A percentile compares a stretch with the other conserved stretches of the same genome.
Evolutionary conservation across 352 stramenopile species (phyloP).

Genomic region (Phytopythium litorale): DNA sequence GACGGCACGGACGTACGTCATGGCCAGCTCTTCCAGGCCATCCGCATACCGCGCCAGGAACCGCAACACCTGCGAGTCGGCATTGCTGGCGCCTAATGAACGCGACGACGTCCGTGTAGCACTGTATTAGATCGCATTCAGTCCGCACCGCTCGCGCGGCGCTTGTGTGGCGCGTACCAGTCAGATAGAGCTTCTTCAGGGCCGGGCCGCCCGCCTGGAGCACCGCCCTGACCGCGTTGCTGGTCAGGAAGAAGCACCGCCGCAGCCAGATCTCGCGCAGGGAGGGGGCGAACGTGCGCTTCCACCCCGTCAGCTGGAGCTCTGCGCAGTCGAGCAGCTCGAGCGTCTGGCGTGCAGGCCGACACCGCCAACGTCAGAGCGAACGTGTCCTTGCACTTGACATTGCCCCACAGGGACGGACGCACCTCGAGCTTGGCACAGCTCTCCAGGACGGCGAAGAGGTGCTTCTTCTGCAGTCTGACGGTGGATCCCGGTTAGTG

Average conservation of each 20-base stretch:
- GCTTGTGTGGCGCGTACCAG: conserved; percentile 19
- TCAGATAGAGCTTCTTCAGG: conserved; percentile 41
- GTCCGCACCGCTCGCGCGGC: not conserved
- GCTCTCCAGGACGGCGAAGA: conserved; percentile 35
- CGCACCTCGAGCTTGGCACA: conserved; percentile 32
- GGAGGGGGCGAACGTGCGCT: conserved; percentile 11
- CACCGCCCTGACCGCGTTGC: conserved; percentile 30
- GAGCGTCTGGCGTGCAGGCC: conserved; percentile 26
- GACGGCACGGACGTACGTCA: conserved; percentile 27
- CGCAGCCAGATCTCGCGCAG: conserved; percentile 44
- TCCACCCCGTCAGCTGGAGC: conserved; percentile 43
- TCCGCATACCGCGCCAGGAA: conserved; percentile 25
- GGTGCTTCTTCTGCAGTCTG: conserved; percentile 50
- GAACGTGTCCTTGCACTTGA: no score
- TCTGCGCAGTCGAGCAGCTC: conserved; percentile 56
- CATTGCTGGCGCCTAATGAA: conserved; percentile 26
- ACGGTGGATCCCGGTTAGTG: not conserved
- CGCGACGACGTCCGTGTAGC: not conserved
- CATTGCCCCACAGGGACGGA: no score
- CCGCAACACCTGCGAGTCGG: conserved; percentile 43
- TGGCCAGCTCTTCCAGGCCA: conserved; percentile 37
- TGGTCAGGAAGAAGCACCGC: conserved; percentile 48
- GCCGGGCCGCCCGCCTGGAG: conserved; percentile 28
- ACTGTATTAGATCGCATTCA: conserved; percentile 2
- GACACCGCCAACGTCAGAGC: not conserved